Conservation (phyloP, 345 rosid genomes). For the Corchorus capsularis region DNA sequence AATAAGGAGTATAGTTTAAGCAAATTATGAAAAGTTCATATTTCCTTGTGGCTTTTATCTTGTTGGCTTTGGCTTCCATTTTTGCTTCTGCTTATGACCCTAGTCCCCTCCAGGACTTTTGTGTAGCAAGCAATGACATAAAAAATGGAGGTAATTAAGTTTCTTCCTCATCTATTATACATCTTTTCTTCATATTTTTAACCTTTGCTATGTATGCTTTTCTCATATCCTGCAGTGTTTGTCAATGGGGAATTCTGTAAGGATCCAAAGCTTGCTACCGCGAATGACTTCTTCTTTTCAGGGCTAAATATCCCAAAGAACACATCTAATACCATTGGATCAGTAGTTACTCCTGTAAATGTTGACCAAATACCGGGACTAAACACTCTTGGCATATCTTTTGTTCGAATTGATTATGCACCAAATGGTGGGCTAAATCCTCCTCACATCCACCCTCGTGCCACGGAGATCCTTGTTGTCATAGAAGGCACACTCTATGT, state of each 20-base stretch:
- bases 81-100: slow-evolving; percentile 2
- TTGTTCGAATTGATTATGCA: slow-evolving; percentile 26
- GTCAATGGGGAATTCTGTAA: slow-evolving; percentile 31
- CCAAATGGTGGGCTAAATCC: slow-evolving; percentile 27
- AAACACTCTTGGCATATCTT: slow-evolving; percentile 24
- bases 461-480: slow-evolving; percentile 16
- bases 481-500: slow-evolving; percentile 25
- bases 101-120: slow-evolving; percentile 12
- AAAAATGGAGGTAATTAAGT: neutral
- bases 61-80: neutral
- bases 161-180: neutral
- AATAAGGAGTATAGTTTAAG: neutral
- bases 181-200: neutral
- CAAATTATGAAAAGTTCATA: neutral
- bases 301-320: slow-evolving; percentile 22
- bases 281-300: slow-evolving; percentile 21
- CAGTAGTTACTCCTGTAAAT: slow-evolving; percentile 1
- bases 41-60: neutral
- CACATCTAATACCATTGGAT: slow-evolving; percentile 18
- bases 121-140: slow-evolving; percentile 6
- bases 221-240: slow-evolving; percentile 20
- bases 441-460: slow-evolving; percentile 32
- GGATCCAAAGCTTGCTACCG: slow-evolving; percentile 11
- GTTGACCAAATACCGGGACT: slow-evolving; percentile 22
- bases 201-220: neutral